A percentile compares a stretch with the other conserved stretches of the same genome.
Evolutionary conservation across 768 basidiomycete genomes (phyloP).

Genomic region (Agaricus subrufescens): DNA sequence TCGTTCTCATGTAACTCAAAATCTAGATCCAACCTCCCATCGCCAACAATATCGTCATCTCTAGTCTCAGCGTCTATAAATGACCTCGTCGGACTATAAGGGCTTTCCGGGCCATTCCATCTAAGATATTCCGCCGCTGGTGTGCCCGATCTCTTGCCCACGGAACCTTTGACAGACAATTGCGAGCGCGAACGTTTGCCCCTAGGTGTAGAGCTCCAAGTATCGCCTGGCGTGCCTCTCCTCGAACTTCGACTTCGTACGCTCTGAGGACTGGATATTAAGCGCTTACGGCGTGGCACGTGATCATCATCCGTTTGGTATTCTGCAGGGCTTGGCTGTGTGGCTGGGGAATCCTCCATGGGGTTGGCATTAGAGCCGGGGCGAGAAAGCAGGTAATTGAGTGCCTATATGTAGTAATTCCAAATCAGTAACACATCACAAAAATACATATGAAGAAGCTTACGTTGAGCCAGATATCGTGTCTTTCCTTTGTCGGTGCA

Average conservation of each 20-base stretch:
- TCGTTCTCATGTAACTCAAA: slow-evolving; percentile 70
- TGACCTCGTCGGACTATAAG: slow-evolving; percentile 70
- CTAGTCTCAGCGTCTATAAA: slow-evolving; percentile 48
- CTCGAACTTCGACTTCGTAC: slow-evolving; percentile 69
- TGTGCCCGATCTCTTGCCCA: slow-evolving; percentile 85
- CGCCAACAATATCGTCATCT: slow-evolving; percentile 13
- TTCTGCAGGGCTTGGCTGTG: slow-evolving; percentile 42
- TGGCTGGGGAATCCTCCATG: slow-evolving; percentile 30
- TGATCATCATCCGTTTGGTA: slow-evolving; percentile 45
- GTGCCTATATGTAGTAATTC: slow-evolving; percentile 49
- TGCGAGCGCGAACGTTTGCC: slow-evolving; percentile 78
- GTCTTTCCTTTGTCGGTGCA: slow-evolving; percentile 91
- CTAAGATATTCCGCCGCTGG: slow-evolving; percentile 89
- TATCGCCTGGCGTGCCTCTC: slow-evolving; percentile 53
- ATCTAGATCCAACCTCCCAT: slow-evolving; percentile 52
- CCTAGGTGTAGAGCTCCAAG: slow-evolving; percentile 73
- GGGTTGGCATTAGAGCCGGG: slow-evolving; percentile 43
- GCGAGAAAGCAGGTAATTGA: slow-evolving; percentile 85
- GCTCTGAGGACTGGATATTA: slow-evolving; percentile 65
- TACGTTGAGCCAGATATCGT: slow-evolving; percentile 96
- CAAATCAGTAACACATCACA: slow-evolving; percentile 12
- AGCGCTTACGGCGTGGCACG: slow-evolving; percentile 30
- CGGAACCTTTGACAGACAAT: slow-evolving; percentile 65
- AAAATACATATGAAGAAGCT: slow-evolving; percentile 20
- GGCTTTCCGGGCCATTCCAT: slow-evolving; percentile 71